Evolutionary conservation across 331 rosid species (phyloP).

Genomic region (Phaseolus coccineus): DNA sequence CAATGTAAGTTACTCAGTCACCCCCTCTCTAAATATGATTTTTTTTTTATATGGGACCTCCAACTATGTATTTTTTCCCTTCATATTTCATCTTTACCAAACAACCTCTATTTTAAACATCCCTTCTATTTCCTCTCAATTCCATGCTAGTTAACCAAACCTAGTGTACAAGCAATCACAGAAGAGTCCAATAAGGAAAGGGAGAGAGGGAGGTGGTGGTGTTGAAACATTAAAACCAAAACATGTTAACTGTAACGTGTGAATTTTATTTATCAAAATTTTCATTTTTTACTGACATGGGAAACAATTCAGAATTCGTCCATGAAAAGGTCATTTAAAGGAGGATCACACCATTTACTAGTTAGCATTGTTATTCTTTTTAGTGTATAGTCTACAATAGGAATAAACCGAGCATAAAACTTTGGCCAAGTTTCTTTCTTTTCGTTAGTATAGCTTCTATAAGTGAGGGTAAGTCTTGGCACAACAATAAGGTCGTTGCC

Average conservation of each 20-base stretch:
- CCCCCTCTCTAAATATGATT: no score
- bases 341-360: neutral
- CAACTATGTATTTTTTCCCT: neutral
- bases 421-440: neutral
- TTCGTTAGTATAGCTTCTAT: neutral
- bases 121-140: no score
- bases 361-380: neutral
- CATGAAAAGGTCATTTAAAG: neutral
- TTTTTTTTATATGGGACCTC: neutral
- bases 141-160: neutral
- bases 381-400: neutral
- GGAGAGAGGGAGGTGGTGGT: no score
- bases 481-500: constrained; percentile 9
- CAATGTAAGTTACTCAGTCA: no score
- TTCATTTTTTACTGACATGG: neutral
- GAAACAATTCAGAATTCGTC: neutral
- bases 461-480: neutral
- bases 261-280: neutral
- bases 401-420: neutral
- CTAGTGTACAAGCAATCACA: neutral
- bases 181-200: neutral
- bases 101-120: neutral
- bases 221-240: neutral
- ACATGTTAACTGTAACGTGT: neutral
- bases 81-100: no score